A percentile compares a stretch with the other conserved stretches of the same genome.
Conservation (phyloP, 148 eudicot species). For the Fagopyrum tataricum region DNA sequence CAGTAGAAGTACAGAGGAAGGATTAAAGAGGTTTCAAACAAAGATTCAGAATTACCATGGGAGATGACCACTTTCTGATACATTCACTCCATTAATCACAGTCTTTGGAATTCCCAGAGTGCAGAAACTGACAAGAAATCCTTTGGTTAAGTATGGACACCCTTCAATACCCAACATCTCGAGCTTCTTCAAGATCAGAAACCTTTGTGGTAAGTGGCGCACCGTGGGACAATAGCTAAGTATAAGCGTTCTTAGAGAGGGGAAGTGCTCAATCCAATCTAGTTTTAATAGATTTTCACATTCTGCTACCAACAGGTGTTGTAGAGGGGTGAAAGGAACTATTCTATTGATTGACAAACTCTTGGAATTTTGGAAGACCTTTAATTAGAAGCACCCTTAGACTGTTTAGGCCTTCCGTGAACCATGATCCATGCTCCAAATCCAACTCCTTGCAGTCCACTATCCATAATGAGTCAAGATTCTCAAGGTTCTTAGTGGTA, state of each 20-base stretch:
- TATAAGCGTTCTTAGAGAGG: neutral
- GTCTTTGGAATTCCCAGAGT: neutral
- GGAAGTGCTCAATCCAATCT: neutral
- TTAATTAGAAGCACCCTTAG: neutral
- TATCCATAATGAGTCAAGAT: neutral
- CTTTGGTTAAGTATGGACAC: neutral
- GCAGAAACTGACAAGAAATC: neutral
- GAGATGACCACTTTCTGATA: neutral
- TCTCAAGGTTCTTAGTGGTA: neutral
- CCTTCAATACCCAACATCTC: neutral
- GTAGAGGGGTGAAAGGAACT: neutral
- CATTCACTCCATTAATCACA: neutral
- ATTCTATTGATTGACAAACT: neutral
- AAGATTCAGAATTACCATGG: neutral
- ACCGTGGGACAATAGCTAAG: neutral
- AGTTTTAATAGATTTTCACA: neutral
- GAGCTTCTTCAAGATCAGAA: neutral
- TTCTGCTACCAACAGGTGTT: neutral
- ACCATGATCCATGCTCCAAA: neutral
- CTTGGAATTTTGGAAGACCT: neutral
- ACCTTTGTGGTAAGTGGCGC: neutral
- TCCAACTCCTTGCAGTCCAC: neutral
- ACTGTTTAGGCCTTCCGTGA: neutral
- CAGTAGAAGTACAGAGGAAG: too few species aligned
- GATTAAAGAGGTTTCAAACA: too few species aligned